These are phyloP conservation scores for Puccinia coronata DNA, from an alignment of 1,284 basidiomycete species.

Conservation along the genomic window DNA sequence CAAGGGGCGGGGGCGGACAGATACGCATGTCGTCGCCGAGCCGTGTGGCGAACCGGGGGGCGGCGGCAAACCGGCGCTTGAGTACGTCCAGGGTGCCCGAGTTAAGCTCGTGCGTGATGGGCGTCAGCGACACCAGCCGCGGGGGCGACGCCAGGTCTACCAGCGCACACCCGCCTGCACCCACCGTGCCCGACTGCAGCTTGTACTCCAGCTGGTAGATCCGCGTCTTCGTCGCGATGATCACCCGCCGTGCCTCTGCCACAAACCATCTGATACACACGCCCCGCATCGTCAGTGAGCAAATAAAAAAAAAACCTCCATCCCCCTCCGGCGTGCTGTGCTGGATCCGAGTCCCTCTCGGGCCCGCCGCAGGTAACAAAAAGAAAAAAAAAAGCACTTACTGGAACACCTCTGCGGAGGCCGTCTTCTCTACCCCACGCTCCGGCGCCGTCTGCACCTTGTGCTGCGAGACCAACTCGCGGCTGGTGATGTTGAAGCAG, in stretches of 20 bases:
- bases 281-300: neutral
- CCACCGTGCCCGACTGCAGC: neutral
- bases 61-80: conserved; percentile 45
- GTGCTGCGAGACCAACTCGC: conserved; percentile 44
- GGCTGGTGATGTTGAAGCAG: conserved; percentile 36
- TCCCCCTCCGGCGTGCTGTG: no score
- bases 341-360: no score
- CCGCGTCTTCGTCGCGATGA: conserved; percentile 43
- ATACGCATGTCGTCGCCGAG: conserved; percentile 49
- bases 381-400: neutral
- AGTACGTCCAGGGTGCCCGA: conserved; percentile 43
- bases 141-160: conserved; percentile 38
- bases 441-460: conserved; percentile 31
- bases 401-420: conserved; percentile 36
- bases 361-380: no score
- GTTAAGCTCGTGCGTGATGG: conserved; percentile 42
- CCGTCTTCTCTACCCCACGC: neutral
- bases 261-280: conserved; percentile 44
- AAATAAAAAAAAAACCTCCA: neutral
- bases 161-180: neutral
- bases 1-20: conserved; percentile 7
- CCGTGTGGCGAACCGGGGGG: conserved; percentile 42
- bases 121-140: conserved; percentile 28
- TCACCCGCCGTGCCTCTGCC: conserved; percentile 44
- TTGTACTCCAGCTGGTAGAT: conserved; percentile 46